Base-by-base conservation (phyloP, 164 flowering plant species). In the Euptelea pleiosperma region DNA sequence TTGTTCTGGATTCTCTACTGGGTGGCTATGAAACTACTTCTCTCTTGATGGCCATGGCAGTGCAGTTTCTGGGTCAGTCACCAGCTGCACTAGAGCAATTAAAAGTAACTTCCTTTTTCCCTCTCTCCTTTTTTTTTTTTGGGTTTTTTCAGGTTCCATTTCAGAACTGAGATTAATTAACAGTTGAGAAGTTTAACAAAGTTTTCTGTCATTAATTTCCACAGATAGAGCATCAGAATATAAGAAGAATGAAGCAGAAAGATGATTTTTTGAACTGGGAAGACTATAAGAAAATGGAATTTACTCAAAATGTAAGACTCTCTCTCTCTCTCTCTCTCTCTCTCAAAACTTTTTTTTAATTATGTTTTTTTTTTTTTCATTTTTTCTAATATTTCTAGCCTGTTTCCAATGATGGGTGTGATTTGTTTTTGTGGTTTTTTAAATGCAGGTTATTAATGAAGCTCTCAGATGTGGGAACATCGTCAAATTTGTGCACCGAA, bases 21-120 rank as follows among this genome's bases (percentile, higher is more conserved):
- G 87, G 87, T 71, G 87, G 91, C 54, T 79, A 85, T 63, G 87
- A 81, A 64, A 85, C 91, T 39, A 82, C 91, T 24, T 82, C 87
- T 35, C 68, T 79, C 54, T 62, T 82, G 36, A 66, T 85, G 81
- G 66, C 82, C 62, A 69, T 76, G 71, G 77, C 66, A 29, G 87
- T 85, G 2, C 74, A 73, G 52, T 77, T 82, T 60, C 69, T 84
- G 19, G 68, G 70, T 63, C 80, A 75, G 41, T 74, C 81, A 9
- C 79, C 82, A 18, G 7, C 55, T 48, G 83, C 80, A 46, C 67
- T 84, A 2, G 37, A 68, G 43, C 85, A 75, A 30, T 58, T 82
- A 35, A 82, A 73, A 82, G 90, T 84, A 43, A 45, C 24, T 40
- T 42, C 11, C 36, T 19, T 25, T 10, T 46, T 11, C 46, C 25